Base-by-base conservation (phyloP, 2,329 filamentous ascomycete species). In the Nakataea oryzae region DNA sequence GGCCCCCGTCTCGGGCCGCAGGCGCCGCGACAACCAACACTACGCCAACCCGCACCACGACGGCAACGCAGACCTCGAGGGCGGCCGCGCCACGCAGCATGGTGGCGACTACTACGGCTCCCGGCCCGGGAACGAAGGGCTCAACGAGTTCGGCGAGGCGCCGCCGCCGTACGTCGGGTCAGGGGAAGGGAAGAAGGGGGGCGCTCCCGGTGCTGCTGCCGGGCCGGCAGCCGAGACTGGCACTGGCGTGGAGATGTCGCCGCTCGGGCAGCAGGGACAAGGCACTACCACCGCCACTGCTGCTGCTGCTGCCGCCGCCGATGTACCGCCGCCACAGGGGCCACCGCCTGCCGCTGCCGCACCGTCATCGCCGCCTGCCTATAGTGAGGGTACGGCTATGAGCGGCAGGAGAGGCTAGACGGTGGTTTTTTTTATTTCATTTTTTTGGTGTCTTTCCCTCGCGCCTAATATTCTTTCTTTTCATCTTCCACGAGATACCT, bases 121-220 rank as follows among this genome's bases (percentile, higher is more conserved):
- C 54, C 27, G 30, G 27, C 59, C 60, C n/a, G 21, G 58, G 6
- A 59, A 63, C n/a, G 68, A 70, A 54, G 68, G 68, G 7, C 66
- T 70, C 21, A 66, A 70, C 59, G 68, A 69, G 64, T 63, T 67
- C 1, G 68, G 68, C 50, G 68, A 69, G 63, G 67, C 68, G 11
- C 68, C 68, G 54, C 68, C 68, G 61, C 68, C 68, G 5, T 70
- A 70, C 62, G 65, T 32, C 5, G 56, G 56, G 17, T 1, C 17
- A n/a, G 41, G 41, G 11, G 41, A 50, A 9, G 41, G 41, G 41
- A 50, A 50, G 41, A 50, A 50, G 41, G 41, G 41, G 2, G 41
- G 41, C 8, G 41, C 41, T 41, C 34, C 41, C 17, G 21, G 41
- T 7, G 17, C 41, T 21, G 41, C 41, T 47, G 5, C 41, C 12